Evolutionary conservation across 2,329 filamentous ascomycete genomes (phyloP), one percentile per base, ranked within the genome.

Genomic region (Sporothrix euskadiensis): DNA sequence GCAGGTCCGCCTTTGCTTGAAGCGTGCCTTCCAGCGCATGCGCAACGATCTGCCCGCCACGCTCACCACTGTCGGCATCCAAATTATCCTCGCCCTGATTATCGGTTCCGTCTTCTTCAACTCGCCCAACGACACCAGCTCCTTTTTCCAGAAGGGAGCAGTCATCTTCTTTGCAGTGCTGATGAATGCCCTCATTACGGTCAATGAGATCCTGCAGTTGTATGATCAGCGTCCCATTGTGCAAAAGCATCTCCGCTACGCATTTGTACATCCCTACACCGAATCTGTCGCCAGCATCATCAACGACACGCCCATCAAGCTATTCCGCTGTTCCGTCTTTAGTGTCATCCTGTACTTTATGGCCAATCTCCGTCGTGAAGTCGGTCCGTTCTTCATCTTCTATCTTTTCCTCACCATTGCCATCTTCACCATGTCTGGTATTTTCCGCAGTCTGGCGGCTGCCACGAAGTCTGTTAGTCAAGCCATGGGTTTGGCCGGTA

Each of bases 181-280:
- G 74, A 90, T 96, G 84, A 97, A 95, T 81, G 93, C 93, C 52
- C 95, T 97, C 79, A 87, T 90, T 75, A 92, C 90, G 79, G 91
- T 92, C 71, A 86, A 95, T 52, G 93, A 96, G 86, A 96, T 97
- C 79, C 82, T 96, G 49, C 94, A 92, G 0, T 86, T 97, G 7
- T 98, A 96, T 79, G 88, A 92, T 1, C 94, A 97, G 87, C 91
- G 94, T 49, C 92, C 92, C 1, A 97, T 97, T 77, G 93, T 98
- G 75, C 94, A 97, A 80, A 97, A 97, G 80, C 94, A 98, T 78
- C 84, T 87, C 72, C 89, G 92, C 74, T 97, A 97, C 80, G 94
- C 94, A 19, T 86, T 97, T n/a, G 97, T 97, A 78, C 94, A 97
- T 78, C 94, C 94, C 0, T 93, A 91, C 14, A 92, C 94, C 19